phyloP scores from a whole-genome alignment of 2,329 filamentous ascomycete species.

The Geoglossum cookeanum region DNA sequence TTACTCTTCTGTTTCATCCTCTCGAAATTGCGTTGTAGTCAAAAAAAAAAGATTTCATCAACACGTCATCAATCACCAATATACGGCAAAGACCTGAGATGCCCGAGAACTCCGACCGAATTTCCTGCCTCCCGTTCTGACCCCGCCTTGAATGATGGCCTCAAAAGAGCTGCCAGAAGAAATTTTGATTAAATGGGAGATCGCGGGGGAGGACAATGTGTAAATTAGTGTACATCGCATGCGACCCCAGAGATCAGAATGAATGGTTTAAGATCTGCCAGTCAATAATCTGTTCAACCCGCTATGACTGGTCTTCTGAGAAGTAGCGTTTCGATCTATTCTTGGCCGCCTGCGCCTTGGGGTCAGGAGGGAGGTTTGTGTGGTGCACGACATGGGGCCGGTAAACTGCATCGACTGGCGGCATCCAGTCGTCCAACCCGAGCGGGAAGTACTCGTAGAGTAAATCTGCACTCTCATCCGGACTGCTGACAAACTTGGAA shows the following conservation, averaged over 20 bases:
- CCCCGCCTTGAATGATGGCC: neutral
- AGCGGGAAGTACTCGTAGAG: constrained; percentile 92
- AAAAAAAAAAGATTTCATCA: neutral
- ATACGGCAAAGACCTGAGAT: neutral
- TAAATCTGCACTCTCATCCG: constrained; percentile 60
- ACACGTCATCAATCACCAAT: neutral
- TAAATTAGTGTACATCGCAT: neutral
- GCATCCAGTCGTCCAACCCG: constrained; percentile 82
- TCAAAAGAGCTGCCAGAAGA: neutral
- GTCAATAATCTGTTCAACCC: neutral
- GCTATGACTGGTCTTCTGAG: constrained; percentile 16
- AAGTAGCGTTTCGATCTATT: constrained; percentile 30
- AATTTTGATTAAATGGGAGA: neutral
- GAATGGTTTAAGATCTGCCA: neutral
- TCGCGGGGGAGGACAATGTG: neutral
- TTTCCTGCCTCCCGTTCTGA: neutral
- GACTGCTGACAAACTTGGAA: constrained; percentile 27
- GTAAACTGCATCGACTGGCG: constrained; percentile 76
- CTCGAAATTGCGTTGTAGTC: neutral
- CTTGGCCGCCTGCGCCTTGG: constrained; percentile 24
- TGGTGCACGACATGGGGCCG: constrained; percentile 88
- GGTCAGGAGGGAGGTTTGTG: constrained; percentile 34
- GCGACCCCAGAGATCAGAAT: neutral
- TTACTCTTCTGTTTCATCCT: neutral
- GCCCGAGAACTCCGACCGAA: neutral